These are phyloP conservation scores for Paratinospora sagittata DNA, from an alignment of 164 flowering plant genomes.

Conservation along the genomic window DNA sequence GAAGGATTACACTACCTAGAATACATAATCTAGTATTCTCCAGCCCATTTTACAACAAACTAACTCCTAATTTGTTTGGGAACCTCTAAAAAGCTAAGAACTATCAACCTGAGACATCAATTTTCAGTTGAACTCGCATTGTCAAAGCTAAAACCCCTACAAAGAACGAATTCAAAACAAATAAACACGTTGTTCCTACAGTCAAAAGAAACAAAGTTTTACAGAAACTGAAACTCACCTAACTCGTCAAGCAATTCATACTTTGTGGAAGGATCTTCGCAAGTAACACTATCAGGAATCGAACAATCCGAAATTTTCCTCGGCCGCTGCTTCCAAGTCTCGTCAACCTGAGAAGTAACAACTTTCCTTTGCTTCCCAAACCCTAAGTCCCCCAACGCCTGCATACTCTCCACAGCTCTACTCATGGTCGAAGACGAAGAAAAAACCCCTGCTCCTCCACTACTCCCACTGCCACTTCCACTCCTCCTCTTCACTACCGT, in stretches of 20 bases:
- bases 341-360: conserved; percentile 28
- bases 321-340: conserved; percentile 22
- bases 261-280: conserved; percentile 84
- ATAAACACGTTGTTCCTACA: background rate
- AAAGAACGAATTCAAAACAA: conserved; percentile 4
- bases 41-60: background rate
- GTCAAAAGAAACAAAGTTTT: background rate
- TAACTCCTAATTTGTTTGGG: background rate
- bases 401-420: conserved; percentile 80
- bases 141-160: background rate
- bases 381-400: conserved; percentile 50
- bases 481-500: conserved; percentile 47
- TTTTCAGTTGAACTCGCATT: background rate
- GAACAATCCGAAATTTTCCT: conserved; percentile 78
- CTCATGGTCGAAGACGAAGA: conserved; percentile 39
- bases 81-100: background rate
- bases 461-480: conserved; percentile 30
- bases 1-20: too few species aligned
- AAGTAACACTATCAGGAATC: conserved; percentile 72
- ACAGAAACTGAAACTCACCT: conserved; percentile 36
- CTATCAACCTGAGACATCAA: too few species aligned
- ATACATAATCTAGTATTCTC: too few species aligned
- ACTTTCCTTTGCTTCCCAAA: conserved; percentile 34
- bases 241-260: conserved; percentile 88
- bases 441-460: conserved; percentile 18